These are phyloP conservation scores for Cryptococcus sp. DNA, from an alignment of 1,284 basidiomycete genomes.

Conservation along the genomic window DNA sequence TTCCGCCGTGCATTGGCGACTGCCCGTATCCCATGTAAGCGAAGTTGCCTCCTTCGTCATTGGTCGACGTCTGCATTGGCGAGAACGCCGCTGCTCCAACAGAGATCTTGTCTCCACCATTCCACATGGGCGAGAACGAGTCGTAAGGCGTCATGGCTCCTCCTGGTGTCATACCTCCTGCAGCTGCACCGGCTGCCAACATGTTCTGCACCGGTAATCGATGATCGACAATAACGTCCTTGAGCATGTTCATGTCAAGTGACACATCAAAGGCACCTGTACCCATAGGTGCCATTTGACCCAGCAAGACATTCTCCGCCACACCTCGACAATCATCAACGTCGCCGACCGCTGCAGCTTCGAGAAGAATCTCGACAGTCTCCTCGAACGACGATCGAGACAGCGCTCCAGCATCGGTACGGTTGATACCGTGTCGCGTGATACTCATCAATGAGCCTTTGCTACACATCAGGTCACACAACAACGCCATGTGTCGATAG, in stretches of 20 bases:
- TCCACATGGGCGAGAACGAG: slow-evolving; percentile 67
- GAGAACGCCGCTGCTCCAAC: slow-evolving; percentile 90
- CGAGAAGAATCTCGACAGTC: slow-evolving; percentile 98
- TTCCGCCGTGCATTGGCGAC: slow-evolving; percentile 69
- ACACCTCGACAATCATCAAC: slow-evolving; percentile 98
- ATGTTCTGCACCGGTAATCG: slow-evolving; percentile 82
- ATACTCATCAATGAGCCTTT: slow-evolving; percentile 96
- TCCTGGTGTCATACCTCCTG: slow-evolving; percentile 89
- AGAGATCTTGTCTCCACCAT: slow-evolving; percentile 58
- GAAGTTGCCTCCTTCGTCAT: slow-evolving; percentile 74
- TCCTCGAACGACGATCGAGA: slow-evolving; percentile 99
- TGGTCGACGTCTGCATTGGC: slow-evolving; percentile 84
- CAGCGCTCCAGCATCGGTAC: slow-evolving; percentile 92
- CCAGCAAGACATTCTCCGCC: slow-evolving; percentile 97
- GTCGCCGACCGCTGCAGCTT: slow-evolving; percentile 96
- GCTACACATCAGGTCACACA: slow-evolving; percentile 98
- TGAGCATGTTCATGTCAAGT: slow-evolving; percentile 96
- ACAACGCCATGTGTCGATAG: slow-evolving; percentile 91
- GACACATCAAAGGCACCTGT: slow-evolving; percentile 94
- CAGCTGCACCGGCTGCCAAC: slow-evolving; percentile 65
- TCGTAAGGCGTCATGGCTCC: slow-evolving; percentile 89
- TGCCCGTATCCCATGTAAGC: slow-evolving; percentile 71
- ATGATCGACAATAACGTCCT: slow-evolving; percentile 97
- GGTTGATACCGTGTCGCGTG: slow-evolving; percentile 98
- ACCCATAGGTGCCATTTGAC: slow-evolving; percentile 98